These are phyloP conservation scores for Gracilariopsis chorda DNA, from an alignment of 23 red algal species.

Conservation along the genomic window DNA sequence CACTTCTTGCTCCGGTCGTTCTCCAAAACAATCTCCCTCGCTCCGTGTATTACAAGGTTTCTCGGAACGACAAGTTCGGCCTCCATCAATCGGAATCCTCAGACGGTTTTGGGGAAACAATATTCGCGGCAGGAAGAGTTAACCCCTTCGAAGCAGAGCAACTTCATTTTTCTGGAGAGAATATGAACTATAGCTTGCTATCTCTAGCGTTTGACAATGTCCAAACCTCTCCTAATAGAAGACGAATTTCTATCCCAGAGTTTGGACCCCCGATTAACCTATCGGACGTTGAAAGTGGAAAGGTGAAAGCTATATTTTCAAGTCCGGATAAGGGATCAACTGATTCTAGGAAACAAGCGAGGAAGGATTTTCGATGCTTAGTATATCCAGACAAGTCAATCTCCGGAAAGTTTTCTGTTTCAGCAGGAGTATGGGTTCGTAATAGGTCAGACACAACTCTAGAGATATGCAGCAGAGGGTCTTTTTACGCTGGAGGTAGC, in stretches of 20 bases:
- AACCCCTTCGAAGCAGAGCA: conserved; percentile 25
- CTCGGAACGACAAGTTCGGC: not conserved
- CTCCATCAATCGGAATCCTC: not conserved
- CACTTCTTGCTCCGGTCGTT: conserved; percentile 44
- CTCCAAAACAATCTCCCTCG: conserved; percentile 56
- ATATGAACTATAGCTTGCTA: conserved; percentile 20
- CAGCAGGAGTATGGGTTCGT: conserved; percentile 66
- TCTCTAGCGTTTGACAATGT: conserved; percentile 59
- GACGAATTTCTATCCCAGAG: not conserved
- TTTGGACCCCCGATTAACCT: conserved; percentile 34
- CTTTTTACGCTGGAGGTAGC: conserved; percentile 33
- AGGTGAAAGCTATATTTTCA: not conserved
- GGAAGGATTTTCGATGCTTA: not conserved
- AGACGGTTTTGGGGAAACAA: not conserved
- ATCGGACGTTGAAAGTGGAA: not conserved
- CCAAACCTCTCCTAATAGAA: not conserved
- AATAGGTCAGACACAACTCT: conserved; percentile 69
- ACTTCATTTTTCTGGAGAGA: conserved; percentile 61
- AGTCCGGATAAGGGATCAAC: not conserved
- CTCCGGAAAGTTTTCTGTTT: conserved; percentile 23
- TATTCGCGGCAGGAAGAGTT: conserved; percentile 42
- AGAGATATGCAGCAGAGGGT: conserved; percentile 33
- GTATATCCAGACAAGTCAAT: not conserved
- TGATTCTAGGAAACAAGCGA: not conserved
- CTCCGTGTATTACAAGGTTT: conserved; percentile 37